These are phyloP conservation scores for Bipolaris gigantea DNA, from an alignment of 2,329 filamentous ascomycete species.

Conservation along the genomic window DNA sequence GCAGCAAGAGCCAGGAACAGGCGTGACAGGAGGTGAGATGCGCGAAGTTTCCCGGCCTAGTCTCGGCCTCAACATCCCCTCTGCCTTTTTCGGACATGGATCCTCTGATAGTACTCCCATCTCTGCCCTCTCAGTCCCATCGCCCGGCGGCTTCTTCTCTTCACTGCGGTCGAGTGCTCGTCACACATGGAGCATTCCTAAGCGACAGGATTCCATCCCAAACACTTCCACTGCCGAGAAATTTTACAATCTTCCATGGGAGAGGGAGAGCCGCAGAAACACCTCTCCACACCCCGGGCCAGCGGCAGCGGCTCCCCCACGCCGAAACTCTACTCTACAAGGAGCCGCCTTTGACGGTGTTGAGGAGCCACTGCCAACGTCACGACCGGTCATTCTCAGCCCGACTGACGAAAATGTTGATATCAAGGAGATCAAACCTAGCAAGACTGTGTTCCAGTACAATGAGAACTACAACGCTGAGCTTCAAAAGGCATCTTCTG, in stretches of 20 bases:
- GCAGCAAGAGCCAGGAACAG: constrained; percentile 33
- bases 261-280: constrained; percentile 47
- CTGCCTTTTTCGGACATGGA: constrained; percentile 32
- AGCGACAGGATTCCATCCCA: constrained; percentile 56
- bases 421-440: constrained; percentile 60
- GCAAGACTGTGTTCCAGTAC: constrained; percentile 69
- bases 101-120: constrained; percentile 62
- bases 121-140: constrained; percentile 83
- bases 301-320: constrained; percentile 20
- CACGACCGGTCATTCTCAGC: constrained; percentile 35
- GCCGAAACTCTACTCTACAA: constrained; percentile 31
- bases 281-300: constrained; percentile 24
- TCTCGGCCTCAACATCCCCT: constrained; percentile 41
- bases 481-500: constrained; percentile 68
- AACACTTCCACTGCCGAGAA: constrained; percentile 89
- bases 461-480: constrained; percentile 75
- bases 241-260: constrained; percentile 86
- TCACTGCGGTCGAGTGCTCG: constrained; percentile 75
- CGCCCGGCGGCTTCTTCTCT: constrained; percentile 88
- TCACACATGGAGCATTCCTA: constrained; percentile 74
- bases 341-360: constrained; percentile 42
- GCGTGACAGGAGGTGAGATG: constrained; percentile 61
- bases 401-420: constrained; percentile 47
- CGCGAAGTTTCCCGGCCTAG: constrained; percentile 59
- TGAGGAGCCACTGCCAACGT: constrained; percentile 36